A percentile compares a stretch with the other conserved stretches of the same genome.
These are phyloP conservation scores for Lasiosphaeria ovina DNA, from an alignment of 495 filamentous ascomycete genomes.

Conservation along the genomic window DNA sequence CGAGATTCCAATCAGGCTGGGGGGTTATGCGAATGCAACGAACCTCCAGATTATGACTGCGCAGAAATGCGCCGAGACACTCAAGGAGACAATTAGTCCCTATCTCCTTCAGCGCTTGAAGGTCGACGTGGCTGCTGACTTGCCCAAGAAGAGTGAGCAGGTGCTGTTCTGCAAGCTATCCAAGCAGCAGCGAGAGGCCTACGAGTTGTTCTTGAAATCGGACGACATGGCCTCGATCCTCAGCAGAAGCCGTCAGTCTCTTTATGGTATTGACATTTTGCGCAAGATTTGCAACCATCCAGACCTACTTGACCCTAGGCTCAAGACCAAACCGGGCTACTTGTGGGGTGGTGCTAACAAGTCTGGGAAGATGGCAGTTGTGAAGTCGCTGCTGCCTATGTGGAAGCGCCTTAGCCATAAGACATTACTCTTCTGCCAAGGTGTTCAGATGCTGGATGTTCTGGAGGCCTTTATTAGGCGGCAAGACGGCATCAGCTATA, in stretches of 20 bases:
- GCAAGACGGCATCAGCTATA: conserved; percentile 68
- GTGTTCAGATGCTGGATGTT: conserved; percentile 90
- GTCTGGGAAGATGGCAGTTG: conserved; percentile 94
- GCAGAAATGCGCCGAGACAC: conserved; percentile 80
- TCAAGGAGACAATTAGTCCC: conserved; percentile 87
- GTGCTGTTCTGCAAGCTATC: conserved; percentile 94
- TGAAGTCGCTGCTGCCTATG: conserved; percentile 75
- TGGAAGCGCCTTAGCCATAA: conserved; percentile 90
- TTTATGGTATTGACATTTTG: conserved; percentile 86
- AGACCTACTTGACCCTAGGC: conserved; percentile 68
- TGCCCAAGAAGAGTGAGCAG: conserved; percentile 92
- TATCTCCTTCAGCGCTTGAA: conserved; percentile 94
- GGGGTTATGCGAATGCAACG: conserved; percentile 89
- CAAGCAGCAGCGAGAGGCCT: conserved; percentile 68
- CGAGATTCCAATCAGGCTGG: conserved; percentile 85
- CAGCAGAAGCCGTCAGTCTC: conserved; percentile 67
- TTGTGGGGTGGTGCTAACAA: conserved; percentile 70
- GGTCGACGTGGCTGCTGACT: conserved; percentile 85
- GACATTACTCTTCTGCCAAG: conserved; percentile 85
- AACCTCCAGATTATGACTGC: conserved; percentile 91
- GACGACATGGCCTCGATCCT: conserved; percentile 78
- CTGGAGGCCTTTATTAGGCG: conserved; percentile 72
- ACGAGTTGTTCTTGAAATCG: conserved; percentile 76
- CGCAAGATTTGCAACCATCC: conserved; percentile 98
- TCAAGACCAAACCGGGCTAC: conserved; percentile 58